phyloP scores from a whole-genome alignment of 352 stramenopile species.

The Pythium vanterpoolii region DNA sequence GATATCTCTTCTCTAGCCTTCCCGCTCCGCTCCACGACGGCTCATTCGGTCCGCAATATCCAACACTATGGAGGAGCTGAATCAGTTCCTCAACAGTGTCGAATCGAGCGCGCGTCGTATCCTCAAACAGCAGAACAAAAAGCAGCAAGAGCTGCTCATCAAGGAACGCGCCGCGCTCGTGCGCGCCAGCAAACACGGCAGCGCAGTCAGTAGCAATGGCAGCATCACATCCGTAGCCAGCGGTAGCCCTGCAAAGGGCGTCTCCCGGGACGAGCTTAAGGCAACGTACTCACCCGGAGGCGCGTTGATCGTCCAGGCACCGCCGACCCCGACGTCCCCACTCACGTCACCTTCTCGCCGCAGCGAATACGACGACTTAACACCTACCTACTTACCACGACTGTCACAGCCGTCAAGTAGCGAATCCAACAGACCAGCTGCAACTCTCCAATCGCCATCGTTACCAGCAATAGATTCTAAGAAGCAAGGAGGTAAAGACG shows the following conservation, averaged over 20 bases:
- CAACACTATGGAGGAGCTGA: conserved; percentile 79
- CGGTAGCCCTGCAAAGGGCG: conserved; percentile 15
- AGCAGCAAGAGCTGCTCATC: conserved; percentile 54
- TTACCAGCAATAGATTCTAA: conserved; percentile 33
- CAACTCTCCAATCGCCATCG: neutral
- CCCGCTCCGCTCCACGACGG: too few species aligned
- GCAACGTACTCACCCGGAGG: conserved; percentile 49
- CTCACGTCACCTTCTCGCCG: conserved; percentile 23
- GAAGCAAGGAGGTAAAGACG: conserved; percentile 4
- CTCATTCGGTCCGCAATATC: too few species aligned
- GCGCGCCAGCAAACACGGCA: conserved; percentile 26
- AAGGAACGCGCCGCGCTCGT: conserved; percentile 42
- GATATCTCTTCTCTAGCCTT: too few species aligned
- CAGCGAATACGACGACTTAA: conserved; percentile 28
- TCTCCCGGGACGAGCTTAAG: conserved; percentile 58
- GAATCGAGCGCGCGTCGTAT: conserved; percentile 72
- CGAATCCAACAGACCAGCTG: conserved; percentile 2
- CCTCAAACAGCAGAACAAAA: conserved; percentile 80
- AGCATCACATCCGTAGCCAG: conserved; percentile 10
- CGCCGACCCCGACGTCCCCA: conserved; percentile 25
- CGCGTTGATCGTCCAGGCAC: conserved; percentile 48
- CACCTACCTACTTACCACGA: conserved; percentile 2
- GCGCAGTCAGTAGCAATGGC: neutral
- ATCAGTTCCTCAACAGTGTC: conserved; percentile 77
- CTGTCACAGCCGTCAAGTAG: neutral